These are phyloP conservation scores for Kalanchoe fedtschenkoi DNA, from an alignment of 164 flowering plant genomes.

Conservation along the genomic window DNA sequence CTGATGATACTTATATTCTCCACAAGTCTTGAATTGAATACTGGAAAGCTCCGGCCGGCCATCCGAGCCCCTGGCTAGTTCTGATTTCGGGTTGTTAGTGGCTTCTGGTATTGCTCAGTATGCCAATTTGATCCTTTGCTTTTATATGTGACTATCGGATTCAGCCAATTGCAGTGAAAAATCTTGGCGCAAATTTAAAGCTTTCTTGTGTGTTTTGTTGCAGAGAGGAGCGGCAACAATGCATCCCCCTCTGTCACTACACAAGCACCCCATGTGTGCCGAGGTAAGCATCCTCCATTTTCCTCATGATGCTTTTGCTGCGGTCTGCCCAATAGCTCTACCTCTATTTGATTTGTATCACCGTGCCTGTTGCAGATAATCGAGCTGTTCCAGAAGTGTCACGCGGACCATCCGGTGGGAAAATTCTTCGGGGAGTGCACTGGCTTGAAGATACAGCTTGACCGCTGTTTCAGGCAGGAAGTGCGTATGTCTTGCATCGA, in stretches of 20 bases:
- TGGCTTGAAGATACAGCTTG: constrained; percentile 82
- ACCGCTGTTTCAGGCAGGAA: constrained; percentile 77
- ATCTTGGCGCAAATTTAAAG: too few relatives aligned
- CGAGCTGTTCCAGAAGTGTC: constrained; percentile 82
- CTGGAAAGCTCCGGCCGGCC: too few relatives aligned
- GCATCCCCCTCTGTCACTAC: constrained; percentile 74
- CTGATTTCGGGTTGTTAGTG: too few relatives aligned
- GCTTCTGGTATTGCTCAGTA: too few relatives aligned
- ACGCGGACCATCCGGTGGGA: constrained; percentile 66
- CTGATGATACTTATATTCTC: too few relatives aligned
- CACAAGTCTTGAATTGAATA: too few relatives aligned
- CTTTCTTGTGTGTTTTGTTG: background rate
- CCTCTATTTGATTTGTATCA: background rate
- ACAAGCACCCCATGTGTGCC: constrained; percentile 71
- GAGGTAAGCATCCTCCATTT: constrained; percentile 33
- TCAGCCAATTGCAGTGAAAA: too few relatives aligned
- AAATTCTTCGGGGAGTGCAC: constrained; percentile 87
- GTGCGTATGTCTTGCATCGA: constrained; percentile 24
- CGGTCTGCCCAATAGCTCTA: background rate
- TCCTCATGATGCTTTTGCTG: background rate
- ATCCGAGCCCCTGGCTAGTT: too few relatives aligned
- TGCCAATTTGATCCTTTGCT: too few relatives aligned
- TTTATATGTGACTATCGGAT: background rate
- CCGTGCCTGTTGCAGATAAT: constrained; percentile 50
- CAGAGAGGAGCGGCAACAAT: constrained; percentile 15